Conservation (phyloP, 2,329 filamentous ascomycete genomes). For the Monilinia fructicola region DNA sequence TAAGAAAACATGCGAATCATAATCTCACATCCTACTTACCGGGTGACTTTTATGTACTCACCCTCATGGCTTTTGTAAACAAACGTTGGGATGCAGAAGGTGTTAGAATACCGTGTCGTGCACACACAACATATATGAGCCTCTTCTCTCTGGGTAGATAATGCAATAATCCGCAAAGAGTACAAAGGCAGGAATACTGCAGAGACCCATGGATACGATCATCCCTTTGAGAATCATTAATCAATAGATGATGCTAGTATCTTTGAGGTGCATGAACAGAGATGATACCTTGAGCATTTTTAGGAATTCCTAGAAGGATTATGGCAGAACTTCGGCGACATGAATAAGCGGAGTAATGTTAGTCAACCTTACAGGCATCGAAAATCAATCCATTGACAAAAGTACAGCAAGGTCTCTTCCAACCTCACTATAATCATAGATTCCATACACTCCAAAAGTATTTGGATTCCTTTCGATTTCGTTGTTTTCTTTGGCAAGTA, state of each 20-base stretch:
- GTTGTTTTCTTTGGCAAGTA: background rate
- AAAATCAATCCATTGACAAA: too few species aligned
- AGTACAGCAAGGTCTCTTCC: background rate
- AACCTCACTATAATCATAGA: background rate
- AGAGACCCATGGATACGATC: too few species aligned
- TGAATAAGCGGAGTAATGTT: background rate
- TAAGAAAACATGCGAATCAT: background rate
- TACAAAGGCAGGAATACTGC: too few species aligned
- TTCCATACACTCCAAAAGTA: background rate
- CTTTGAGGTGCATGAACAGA: background rate
- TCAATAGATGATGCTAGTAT: background rate
- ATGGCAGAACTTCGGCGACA: background rate
- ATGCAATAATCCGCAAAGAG: too few species aligned
- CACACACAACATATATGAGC: too few species aligned
- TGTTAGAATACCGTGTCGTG: background rate
- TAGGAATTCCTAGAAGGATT: background rate
- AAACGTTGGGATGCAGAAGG: background rate
- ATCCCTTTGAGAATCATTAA: background rate
- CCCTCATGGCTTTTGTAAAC: background rate
- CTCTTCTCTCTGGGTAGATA: too few species aligned
- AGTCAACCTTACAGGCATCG: too few species aligned
- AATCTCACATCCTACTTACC: slow-evolving; percentile 6
- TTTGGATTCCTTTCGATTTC: background rate
- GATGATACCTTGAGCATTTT: background rate
- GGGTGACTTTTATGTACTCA: slow-evolving; percentile 2